Evolutionary conservation across 1,284 basidiomycete species (phyloP).

Genomic region (Marasmius oreades): DNA sequence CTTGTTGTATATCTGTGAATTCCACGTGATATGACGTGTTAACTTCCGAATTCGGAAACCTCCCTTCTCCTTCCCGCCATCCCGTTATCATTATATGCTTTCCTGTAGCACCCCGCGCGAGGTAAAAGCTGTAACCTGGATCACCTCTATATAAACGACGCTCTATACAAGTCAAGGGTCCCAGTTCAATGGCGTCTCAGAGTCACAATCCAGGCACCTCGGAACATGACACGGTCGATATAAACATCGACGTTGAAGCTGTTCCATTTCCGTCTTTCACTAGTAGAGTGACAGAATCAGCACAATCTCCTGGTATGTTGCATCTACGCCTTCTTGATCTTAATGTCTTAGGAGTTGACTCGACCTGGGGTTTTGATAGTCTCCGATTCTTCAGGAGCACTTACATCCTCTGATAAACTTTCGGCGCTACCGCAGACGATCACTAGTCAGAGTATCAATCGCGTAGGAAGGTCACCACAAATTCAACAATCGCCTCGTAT

Average conservation of each 20-base stretch:
- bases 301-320: slow-evolving; percentile 8
- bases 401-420: slow-evolving; percentile 41
- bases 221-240: not conserved
- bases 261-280: slow-evolving; percentile 14
- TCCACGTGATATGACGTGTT: not conserved
- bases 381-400: slow-evolving; percentile 8
- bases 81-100: too few relatives aligned
- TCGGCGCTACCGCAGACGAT: slow-evolving; percentile 31
- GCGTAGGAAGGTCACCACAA: slow-evolving; percentile 21
- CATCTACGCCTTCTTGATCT: too few relatives aligned
- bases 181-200: not conserved
- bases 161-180: not conserved
- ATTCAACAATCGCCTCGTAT: slow-evolving; percentile 15
- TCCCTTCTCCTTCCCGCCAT: not conserved
- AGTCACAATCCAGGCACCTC: not conserved
- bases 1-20: too few relatives aligned
- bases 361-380: not conserved
- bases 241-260: not conserved
- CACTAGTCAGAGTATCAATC: slow-evolving; percentile 21
- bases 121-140: not conserved
- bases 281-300: not conserved
- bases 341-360: not conserved
- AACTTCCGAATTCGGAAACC: not conserved
- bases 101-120: too few relatives aligned
- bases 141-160: not conserved